Evolutionary conservation across 2,329 filamentous ascomycete genomes (phyloP).

Genomic region (Paecilomyces sp.): DNA sequence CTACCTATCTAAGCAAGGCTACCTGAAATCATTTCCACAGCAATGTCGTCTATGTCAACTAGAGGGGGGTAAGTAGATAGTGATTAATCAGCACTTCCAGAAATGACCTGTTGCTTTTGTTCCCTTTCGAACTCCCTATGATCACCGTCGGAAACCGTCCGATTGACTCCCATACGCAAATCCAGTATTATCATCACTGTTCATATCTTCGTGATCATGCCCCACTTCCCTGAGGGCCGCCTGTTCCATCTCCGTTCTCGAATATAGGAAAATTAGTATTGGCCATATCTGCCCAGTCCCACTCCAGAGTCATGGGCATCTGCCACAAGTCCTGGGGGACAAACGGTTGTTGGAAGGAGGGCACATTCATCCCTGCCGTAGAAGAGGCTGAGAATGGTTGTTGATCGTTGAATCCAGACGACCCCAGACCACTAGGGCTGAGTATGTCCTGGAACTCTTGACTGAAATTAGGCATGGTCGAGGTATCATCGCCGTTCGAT

Average conservation of each 20-base stretch:
- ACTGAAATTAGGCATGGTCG: conserved; percentile 21
- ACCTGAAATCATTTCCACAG: not conserved
- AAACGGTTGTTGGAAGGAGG: conserved; percentile 71
- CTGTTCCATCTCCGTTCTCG: conserved; percentile 15
- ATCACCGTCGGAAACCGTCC: not conserved
- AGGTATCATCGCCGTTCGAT: conserved; percentile 16
- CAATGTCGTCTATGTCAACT: not conserved
- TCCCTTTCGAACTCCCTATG: not conserved
- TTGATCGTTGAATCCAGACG: conserved; percentile 24
- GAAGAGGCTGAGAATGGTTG: conserved; percentile 20
- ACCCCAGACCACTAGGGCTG: conserved; percentile 25
- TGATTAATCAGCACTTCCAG: not conserved
- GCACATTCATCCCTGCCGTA: conserved; percentile 25
- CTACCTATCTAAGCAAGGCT: not conserved
- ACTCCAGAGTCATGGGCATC: conserved; percentile 92
- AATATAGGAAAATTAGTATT: conserved; percentile 27
- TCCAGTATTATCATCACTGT: conserved; percentile 4
- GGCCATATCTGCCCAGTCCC: conserved; percentile 61
- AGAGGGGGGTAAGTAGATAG: not conserved
- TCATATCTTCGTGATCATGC: conserved; percentile 17
- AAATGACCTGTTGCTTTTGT: not conserved
- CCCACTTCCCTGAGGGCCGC: conserved; percentile 15
- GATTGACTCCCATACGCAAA: conserved; percentile 6
- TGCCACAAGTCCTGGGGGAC: conserved; percentile 91
- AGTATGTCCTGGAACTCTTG: conserved; percentile 32